Evolutionary conservation across 2,329 filamentous ascomycete species (phyloP).

Genomic region (Incumbomyces lentus): DNA sequence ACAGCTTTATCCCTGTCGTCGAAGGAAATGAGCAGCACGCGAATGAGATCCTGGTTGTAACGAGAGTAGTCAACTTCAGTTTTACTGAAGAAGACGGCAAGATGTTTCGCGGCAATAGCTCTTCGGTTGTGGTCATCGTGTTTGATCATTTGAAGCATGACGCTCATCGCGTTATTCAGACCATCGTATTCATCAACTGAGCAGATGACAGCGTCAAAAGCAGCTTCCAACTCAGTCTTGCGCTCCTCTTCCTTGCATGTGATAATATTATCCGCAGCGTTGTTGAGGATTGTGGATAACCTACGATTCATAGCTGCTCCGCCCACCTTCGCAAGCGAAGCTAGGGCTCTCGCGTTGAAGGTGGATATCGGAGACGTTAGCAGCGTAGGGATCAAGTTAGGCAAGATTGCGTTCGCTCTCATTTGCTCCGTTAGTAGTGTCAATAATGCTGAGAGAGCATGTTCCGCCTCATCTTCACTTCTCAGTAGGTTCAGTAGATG

Average conservation of each 20-base stretch:
- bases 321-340: constrained; percentile 85
- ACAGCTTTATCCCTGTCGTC: constrained; percentile 75
- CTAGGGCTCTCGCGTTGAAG: constrained; percentile 90
- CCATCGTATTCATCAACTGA: constrained; percentile 96
- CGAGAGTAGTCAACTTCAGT: constrained; percentile 81
- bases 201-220: constrained; percentile 80
- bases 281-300: constrained; percentile 80
- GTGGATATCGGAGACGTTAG: constrained; percentile 80
- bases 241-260: constrained; percentile 62
- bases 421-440: constrained; percentile 90
- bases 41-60: constrained; percentile 92
- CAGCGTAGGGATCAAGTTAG: constrained; percentile 88
- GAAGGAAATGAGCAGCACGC: constrained; percentile 80
- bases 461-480: constrained; percentile 75
- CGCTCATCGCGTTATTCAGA: constrained; percentile 89
- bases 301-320: constrained; percentile 82
- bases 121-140: constrained; percentile 84
- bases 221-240: constrained; percentile 59
- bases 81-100: constrained; percentile 75
- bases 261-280: constrained; percentile 87
- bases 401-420: constrained; percentile 89
- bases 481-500: constrained; percentile 83
- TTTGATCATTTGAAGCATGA: constrained; percentile 77
- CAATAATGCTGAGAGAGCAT: constrained; percentile 82
- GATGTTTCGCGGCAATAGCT: constrained; percentile 63